Evolutionary conservation across 2,329 filamentous ascomycete species (phyloP).

Genomic region (Pyrenophora graminea): DNA sequence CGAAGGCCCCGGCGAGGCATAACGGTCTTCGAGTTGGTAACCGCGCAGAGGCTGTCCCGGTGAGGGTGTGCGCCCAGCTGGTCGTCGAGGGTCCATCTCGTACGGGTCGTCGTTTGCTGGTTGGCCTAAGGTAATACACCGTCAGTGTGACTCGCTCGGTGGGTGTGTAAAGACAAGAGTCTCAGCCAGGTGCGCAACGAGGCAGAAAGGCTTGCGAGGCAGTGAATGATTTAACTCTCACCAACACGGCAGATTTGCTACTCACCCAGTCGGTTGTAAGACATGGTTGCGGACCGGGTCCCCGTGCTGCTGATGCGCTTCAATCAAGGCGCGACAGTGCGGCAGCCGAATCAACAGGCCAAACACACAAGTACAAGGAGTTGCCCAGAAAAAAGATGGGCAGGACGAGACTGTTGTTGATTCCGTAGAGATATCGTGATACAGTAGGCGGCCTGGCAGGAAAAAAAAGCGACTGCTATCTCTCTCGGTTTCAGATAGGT

Average conservation of each 20-base stretch:
- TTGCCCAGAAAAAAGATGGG: conserved; percentile 10
- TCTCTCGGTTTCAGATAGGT: conserved; percentile 35
- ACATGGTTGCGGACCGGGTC: conserved; percentile 27
- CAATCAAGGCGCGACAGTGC: conserved; percentile 21
- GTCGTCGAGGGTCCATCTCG: conserved; percentile 58
- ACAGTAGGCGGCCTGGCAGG: conserved; percentile 11
- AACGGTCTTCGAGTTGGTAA: conserved; percentile 84
- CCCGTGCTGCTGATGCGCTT: conserved; percentile 24
- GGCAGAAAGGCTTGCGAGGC: neutral
- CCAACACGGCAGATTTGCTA: conserved; percentile 5
- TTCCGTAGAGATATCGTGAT: conserved; percentile 9
- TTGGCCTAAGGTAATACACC: conserved; percentile 25
- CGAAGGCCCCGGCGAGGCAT: conserved; percentile 56
- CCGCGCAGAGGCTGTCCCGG: conserved; percentile 74
- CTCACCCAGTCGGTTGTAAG: conserved; percentile 46
- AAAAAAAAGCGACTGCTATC: conserved; percentile 18
- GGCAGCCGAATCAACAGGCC: conserved; percentile 17
- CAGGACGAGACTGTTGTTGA: conserved; percentile 25
- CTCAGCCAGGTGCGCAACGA: neutral
- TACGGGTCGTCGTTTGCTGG: conserved; percentile 31
- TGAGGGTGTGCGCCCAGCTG: conserved; percentile 65
- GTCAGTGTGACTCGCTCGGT: conserved; percentile 9
- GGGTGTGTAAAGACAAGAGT: neutral
- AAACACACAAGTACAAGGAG: conserved; percentile 21
- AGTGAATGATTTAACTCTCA: neutral